Evolutionary conservation across 192 early-diverging fungal genomes (phyloP).

Genomic region (Helicostylum pulchrum): DNA sequence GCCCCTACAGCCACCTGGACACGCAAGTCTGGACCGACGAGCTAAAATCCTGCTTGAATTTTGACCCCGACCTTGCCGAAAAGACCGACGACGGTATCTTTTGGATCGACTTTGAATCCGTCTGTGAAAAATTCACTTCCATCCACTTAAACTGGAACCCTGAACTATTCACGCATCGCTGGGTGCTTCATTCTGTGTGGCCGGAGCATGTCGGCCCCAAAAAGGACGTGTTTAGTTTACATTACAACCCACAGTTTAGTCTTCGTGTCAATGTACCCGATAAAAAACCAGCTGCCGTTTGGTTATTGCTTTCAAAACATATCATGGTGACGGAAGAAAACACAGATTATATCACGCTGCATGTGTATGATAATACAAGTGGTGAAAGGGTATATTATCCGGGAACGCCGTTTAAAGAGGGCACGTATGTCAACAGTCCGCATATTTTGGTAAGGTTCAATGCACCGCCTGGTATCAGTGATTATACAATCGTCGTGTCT

Average conservation of each 20-base stretch:
- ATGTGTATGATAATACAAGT: constrained; percentile 72
- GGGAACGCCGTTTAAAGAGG: constrained; percentile 50
- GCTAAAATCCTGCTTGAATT: constrained; percentile 63
- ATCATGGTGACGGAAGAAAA: constrained; percentile 79
- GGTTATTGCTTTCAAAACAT: constrained; percentile 84
- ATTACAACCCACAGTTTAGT: constrained; percentile 77
- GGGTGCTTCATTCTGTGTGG: constrained; percentile 66
- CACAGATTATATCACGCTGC: constrained; percentile 82
- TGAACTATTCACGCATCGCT: constrained; percentile 61
- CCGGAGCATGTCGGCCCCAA: constrained; percentile 18
- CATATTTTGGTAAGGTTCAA: constrained; percentile 71
- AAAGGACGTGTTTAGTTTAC: constrained; percentile 32
- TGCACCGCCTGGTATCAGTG: constrained; percentile 50
- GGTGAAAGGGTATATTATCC: constrained; percentile 68
- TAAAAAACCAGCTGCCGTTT: constrained; percentile 55
- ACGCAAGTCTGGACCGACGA: constrained; percentile 65
- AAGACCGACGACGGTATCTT: constrained; percentile 81
- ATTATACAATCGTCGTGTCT: constrained; percentile 77
- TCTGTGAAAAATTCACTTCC: constrained; percentile 75
- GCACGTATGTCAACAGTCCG: constrained; percentile 85
- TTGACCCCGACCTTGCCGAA: constrained; percentile 63
- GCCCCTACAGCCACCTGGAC: constrained; percentile 67
- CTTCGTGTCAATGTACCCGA: constrained; percentile 58
- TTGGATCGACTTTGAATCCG: constrained; percentile 87
- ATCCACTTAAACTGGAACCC: constrained; percentile 94